Conservation (phyloP, 1,284 basidiomycete species). For the Cryptococcus depauperatus region DNA sequence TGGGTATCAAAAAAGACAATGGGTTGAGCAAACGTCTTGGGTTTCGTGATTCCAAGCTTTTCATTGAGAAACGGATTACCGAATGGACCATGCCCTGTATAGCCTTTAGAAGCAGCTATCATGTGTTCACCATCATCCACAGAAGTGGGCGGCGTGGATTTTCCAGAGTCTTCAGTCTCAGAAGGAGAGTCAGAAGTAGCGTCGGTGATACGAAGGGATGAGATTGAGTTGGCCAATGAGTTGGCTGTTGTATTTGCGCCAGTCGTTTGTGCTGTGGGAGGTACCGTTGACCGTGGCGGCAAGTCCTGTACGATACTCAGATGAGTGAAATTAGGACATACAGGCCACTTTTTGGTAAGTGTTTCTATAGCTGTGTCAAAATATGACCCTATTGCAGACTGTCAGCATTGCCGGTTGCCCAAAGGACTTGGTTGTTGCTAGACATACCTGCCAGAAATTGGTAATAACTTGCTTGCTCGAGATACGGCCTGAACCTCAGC, state of each 20-base stretch:
- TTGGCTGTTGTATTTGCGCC: constrained; percentile 14
- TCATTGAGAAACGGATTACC: constrained; percentile 35
- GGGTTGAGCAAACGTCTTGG: constrained; percentile 46
- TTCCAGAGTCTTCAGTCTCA: constrained; percentile 15
- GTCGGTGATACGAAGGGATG: constrained; percentile 14
- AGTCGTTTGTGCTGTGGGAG: constrained; percentile 24
- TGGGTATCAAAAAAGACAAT: constrained; percentile 47
- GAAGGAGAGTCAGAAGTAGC: constrained; percentile 8
- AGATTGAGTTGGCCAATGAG: constrained; percentile 13
- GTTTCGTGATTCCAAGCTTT: constrained; percentile 29
- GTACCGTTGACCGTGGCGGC: constrained; percentile 38
- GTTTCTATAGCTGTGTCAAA: constrained; percentile 45
- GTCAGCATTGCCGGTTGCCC: background rate
- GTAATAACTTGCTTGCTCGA: constrained; percentile 44
- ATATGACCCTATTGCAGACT: constrained; percentile 37
- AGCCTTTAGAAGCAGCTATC: constrained; percentile 23
- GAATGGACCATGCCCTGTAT: constrained; percentile 44
- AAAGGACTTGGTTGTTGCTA: background rate
- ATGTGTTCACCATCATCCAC: constrained; percentile 17
- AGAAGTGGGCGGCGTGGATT: constrained; percentile 31
- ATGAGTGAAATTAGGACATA: constrained; percentile 33
- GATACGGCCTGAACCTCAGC: constrained; percentile 45
- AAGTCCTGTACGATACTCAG: constrained; percentile 44
- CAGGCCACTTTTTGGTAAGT: constrained; percentile 37
- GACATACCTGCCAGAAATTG: constrained; percentile 42